These are phyloP conservation scores for Exophiala sideris DNA, from an alignment of 2,329 filamentous ascomycete species.

Conservation along the genomic window DNA sequence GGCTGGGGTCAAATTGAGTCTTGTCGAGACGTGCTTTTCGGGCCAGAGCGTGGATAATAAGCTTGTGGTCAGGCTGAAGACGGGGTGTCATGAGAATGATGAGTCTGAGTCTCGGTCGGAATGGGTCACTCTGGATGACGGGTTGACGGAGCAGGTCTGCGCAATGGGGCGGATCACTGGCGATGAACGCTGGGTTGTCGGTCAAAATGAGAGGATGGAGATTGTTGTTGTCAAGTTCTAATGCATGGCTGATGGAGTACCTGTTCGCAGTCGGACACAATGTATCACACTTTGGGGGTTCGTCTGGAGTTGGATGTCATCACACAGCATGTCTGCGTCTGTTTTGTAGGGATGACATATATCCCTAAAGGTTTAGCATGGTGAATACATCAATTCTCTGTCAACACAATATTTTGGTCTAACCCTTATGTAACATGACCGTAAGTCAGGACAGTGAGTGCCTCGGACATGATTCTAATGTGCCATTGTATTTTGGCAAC, in stretches of 20 bases:
- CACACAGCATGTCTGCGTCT: too few species aligned
- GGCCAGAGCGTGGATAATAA: conserved; percentile 30
- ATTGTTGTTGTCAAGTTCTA: conserved; percentile 54
- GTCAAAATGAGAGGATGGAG: conserved; percentile 52
- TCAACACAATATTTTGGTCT: too few species aligned
- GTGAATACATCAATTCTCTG: too few species aligned
- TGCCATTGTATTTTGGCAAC: too few species aligned
- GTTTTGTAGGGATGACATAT: too few species aligned
- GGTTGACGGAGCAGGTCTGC: conserved; percentile 49
- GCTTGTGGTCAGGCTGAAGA: conserved; percentile 33
- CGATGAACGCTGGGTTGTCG: conserved; percentile 61
- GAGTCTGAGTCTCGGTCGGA: background rate
- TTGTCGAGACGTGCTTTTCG: conserved; percentile 35
- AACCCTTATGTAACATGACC: too few species aligned
- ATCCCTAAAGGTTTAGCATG: too few species aligned
- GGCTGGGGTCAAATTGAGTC: conserved; percentile 35
- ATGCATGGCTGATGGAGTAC: background rate
- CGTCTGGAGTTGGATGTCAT: too few species aligned
- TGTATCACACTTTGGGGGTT: background rate
- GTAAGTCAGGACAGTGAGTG: too few species aligned
- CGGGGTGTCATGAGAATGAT: conserved; percentile 19
- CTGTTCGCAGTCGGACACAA: background rate
- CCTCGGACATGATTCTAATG: too few species aligned
- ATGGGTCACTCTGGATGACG: conserved; percentile 29
- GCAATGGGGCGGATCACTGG: conserved; percentile 55